Base-by-base conservation (phyloP, 225 moss, liverwort and hornwort genomes). In the Physcomitrium patens region DNA sequence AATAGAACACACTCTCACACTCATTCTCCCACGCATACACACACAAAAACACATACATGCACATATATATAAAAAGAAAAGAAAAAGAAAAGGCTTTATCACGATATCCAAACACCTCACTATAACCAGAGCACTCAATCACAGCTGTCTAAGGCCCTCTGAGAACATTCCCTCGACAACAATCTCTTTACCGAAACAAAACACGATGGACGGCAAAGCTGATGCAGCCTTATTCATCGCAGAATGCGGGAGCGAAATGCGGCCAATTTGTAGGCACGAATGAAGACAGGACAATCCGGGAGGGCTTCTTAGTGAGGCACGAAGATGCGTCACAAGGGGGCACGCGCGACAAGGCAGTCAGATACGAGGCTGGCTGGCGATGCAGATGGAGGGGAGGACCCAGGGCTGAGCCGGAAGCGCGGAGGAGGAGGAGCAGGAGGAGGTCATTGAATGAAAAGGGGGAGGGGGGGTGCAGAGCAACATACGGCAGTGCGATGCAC, bases 211-310 rank as follows among this genome's bases (percentile, higher is more conserved):
- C 31, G 31, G 31, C 1, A 37, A 37, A 37, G 5, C 31, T 4
- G 1, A 0, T 7, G 31, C 31, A 7, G 31, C 31, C 31, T 37
- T 55, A 69, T 55, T 69, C 20, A 55, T 43, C 14, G 42, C 22
- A 43, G 56, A 69, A 56, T 43, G 70, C 44, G 56, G 43, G 44
- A 44, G 70, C 22, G 11, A 56, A 56, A 23, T 23, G 43, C 70
- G 70, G 43, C 23, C 6, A 57, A 57, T 70, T 56, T 22, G 57
- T 23, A 44, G 18, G 51, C 31, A 37, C 28, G 28, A 28, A 27
- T 27, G 2, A 14, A 26, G 66, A 27, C 42, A 43, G 55, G 10
- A 10, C 8, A 69, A 69, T 22, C 14, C 56, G 56, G 56, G 1
- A 43, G 31, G 31, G 31, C 31, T 7, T 37, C 31, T 0, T 0